Percentiles rank a stretch among this genome's conserved stretches.
Evolutionary conservation across 139 green algal genomes (phyloP).

Genomic region (Parachlorella kessleri): DNA sequence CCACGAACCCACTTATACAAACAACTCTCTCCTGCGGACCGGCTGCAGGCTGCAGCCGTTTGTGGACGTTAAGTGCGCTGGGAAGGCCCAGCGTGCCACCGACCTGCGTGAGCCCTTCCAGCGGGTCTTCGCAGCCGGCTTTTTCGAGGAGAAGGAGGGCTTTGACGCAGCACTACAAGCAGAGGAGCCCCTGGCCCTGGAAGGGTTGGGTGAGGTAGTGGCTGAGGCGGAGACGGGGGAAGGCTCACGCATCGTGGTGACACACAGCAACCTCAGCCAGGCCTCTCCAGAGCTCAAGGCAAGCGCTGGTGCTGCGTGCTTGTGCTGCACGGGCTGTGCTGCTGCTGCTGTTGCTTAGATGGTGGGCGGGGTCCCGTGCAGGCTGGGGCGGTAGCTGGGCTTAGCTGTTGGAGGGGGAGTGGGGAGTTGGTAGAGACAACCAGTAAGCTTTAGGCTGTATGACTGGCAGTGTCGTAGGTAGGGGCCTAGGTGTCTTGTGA

Average conservation of each 20-base stretch:
- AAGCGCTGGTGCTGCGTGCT: background rate
- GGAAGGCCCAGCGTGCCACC: constrained; percentile 41
- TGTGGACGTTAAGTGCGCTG: constrained; percentile 53
- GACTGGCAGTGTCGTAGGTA: too few relatives aligned
- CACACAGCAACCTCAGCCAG: constrained; percentile 12
- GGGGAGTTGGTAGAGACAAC: too few relatives aligned
- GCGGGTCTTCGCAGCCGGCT: constrained; percentile 29
- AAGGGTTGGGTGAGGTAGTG: constrained; percentile 33
- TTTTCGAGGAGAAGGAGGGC: constrained; percentile 29
- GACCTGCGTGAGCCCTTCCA: constrained; percentile 36
- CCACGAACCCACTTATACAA: too few relatives aligned
- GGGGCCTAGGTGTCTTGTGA: too few relatives aligned
- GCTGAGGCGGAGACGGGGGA: background rate
- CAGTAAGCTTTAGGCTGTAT: too few relatives aligned
- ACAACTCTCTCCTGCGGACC: too few relatives aligned
- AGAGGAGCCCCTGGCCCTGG: constrained; percentile 8
- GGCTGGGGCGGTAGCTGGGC: too few relatives aligned
- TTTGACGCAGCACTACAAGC: constrained; percentile 24
- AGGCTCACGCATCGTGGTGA: constrained; percentile 10
- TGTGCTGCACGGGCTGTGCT: constrained; percentile 10
- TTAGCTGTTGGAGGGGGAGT: too few relatives aligned
- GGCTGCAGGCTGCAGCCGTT: constrained; percentile 42
- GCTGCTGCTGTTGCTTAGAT: too few relatives aligned
- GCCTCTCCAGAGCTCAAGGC: constrained; percentile 20
- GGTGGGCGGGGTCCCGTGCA: too few relatives aligned